Evolutionary conservation across 1,284 basidiomycete species (phyloP).

Genomic region (Cryptococcus sp.): DNA sequence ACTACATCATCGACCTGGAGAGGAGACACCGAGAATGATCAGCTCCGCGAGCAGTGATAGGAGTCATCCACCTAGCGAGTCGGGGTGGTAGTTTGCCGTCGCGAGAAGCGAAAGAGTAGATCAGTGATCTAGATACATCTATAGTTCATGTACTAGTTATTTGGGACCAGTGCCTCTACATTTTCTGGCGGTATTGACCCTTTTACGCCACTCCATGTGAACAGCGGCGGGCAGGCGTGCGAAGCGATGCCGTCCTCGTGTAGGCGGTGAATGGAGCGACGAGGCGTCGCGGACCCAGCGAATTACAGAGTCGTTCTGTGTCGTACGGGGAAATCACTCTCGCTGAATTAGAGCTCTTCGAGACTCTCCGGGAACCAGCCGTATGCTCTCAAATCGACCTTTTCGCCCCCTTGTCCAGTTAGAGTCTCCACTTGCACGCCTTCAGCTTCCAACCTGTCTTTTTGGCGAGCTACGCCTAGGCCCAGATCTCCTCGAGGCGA

Average conservation of each 20-base stretch:
- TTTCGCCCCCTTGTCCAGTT: conserved; percentile 54
- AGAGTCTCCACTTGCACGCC: conserved; percentile 64
- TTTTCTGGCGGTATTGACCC: too few species aligned
- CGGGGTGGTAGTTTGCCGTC: conserved; percentile 18
- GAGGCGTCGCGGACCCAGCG: too few species aligned
- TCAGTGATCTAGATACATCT: too few species aligned
- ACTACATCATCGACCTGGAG: conserved; percentile 39
- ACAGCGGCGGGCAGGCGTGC: too few species aligned
- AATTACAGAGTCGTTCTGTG: too few species aligned
- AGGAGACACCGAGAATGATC: conserved; percentile 50
- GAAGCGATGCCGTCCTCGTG: too few species aligned
- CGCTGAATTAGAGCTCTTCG: neutral
- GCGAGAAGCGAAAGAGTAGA: too few species aligned
- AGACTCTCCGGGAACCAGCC: conserved; percentile 64
- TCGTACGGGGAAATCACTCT: too few species aligned
- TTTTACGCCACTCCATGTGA: too few species aligned
- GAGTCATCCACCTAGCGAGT: conserved; percentile 38
- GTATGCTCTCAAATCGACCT: conserved; percentile 58
- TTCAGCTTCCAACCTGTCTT: conserved; percentile 66
- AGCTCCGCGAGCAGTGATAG: conserved; percentile 48
- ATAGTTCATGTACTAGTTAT: too few species aligned
- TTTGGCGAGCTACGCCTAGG: conserved; percentile 65
- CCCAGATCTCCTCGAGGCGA: conserved; percentile 78
- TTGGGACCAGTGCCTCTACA: too few species aligned
- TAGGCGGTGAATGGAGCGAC: too few species aligned